These are phyloP conservation scores for Ustilago loliicola DNA, from an alignment of 1,284 basidiomycete genomes.

Conservation along the genomic window DNA sequence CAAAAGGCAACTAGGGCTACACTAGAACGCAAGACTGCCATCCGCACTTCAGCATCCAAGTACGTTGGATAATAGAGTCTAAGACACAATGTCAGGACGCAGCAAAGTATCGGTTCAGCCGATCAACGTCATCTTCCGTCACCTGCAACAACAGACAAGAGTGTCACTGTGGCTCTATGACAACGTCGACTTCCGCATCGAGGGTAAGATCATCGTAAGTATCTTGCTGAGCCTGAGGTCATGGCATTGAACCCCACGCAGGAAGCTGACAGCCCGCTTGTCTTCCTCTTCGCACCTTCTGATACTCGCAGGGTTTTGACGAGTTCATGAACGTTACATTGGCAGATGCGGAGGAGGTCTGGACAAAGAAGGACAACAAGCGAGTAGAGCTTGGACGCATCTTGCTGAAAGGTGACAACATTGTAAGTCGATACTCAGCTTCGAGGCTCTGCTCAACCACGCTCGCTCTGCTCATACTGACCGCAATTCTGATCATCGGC, in stretches of 20 bases:
- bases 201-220: slow-evolving; percentile 85
- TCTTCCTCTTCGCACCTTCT: neutral
- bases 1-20: neutral
- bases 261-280: neutral
- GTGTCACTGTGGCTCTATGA: slow-evolving; percentile 97
- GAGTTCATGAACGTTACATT: slow-evolving; percentile 99
- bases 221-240: neutral
- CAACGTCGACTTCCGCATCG: slow-evolving; percentile 95
- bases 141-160: slow-evolving; percentile 90
- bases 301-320: slow-evolving; percentile 82
- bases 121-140: slow-evolving; percentile 96
- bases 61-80: neutral
- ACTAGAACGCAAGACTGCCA: neutral
- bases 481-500: neutral
- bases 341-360: slow-evolving; percentile 95
- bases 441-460: neutral
- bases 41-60: neutral
- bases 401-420: slow-evolving; percentile 66
- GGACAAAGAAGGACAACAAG: slow-evolving; percentile 69
- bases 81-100: slow-evolving; percentile 42
- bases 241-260: neutral
- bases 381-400: slow-evolving; percentile 64
- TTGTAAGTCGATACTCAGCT: slow-evolving; percentile 42
- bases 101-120: slow-evolving; percentile 66
- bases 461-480: neutral